Evolutionary conservation across 1,284 basidiomycete species (phyloP).

Genomic region (Caloboletus inedulis): DNA sequence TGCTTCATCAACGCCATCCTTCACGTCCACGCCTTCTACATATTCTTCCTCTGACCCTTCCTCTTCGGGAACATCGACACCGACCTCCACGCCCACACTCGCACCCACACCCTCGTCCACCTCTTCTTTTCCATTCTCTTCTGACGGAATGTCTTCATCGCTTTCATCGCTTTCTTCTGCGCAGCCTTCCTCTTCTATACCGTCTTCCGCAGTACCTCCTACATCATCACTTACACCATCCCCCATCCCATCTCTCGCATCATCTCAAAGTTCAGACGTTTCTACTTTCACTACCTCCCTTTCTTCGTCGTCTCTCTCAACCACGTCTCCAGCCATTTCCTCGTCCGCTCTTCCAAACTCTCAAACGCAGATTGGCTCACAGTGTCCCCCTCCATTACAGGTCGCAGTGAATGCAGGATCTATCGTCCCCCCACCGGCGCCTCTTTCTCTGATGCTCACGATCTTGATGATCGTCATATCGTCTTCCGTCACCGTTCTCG

Average conservation of each 20-base stretch:
- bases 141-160: slow-evolving; percentile 1
- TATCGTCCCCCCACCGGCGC: background rate
- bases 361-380: slow-evolving; percentile 23
- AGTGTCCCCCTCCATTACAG: slow-evolving; percentile 21
- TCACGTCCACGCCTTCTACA: background rate
- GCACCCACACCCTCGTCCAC: background rate
- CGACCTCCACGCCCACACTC: background rate
- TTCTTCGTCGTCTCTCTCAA: background rate
- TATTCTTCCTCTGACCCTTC: background rate
- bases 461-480: slow-evolving; percentile 22
- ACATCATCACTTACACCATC: background rate
- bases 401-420: slow-evolving; percentile 3
- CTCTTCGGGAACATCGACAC: background rate
- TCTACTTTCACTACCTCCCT: slow-evolving; percentile 1
- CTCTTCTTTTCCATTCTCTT: background rate
- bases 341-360: slow-evolving; percentile 9
- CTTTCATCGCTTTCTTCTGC: background rate
- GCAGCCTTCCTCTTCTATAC: background rate
- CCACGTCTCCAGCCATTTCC: slow-evolving; percentile 4
- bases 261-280: slow-evolving; percentile 6
- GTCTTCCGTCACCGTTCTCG: slow-evolving; percentile 19
- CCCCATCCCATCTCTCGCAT: background rate
- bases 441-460: slow-evolving; percentile 13
- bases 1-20: background rate
- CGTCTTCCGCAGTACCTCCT: background rate